Conservation (phyloP, 1,284 basidiomycete genomes). For the Leccinum griseonigrum region DNA sequence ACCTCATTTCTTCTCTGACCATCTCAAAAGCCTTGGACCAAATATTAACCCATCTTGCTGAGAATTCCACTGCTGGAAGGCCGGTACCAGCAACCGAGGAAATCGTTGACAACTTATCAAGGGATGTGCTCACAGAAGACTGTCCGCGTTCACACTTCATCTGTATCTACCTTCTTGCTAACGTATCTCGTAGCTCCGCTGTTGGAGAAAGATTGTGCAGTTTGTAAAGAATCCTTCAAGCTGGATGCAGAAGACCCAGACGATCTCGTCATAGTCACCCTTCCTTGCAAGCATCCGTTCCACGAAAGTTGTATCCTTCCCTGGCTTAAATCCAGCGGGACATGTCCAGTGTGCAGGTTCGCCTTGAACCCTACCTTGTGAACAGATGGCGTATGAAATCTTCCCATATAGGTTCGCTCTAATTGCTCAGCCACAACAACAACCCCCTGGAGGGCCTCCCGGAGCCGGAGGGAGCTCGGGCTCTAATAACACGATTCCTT, state of each 20-base stretch:
- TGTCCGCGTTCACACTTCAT: constrained; percentile 44
- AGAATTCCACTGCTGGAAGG: constrained; percentile 59
- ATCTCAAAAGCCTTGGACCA: constrained; percentile 62
- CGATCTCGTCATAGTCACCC: constrained; percentile 64
- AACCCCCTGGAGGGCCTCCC: constrained; percentile 16
- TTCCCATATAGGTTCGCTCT: constrained; percentile 21
- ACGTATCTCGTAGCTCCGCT: constrained; percentile 42
- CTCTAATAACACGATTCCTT: constrained; percentile 13
- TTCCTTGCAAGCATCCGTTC: constrained; percentile 81
- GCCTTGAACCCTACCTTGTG: constrained; percentile 15
- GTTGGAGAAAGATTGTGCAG: constrained; percentile 69
- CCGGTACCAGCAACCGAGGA: constrained; percentile 78
- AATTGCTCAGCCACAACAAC: constrained; percentile 28
- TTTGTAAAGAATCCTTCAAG: constrained; percentile 77
- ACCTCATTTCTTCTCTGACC: constrained; percentile 8
- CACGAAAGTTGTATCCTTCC: constrained; percentile 79
- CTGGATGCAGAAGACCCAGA: constrained; percentile 65
- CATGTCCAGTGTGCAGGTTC: constrained; percentile 82
- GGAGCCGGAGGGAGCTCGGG: constrained; percentile 19
- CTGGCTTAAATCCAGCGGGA: constrained; percentile 81
- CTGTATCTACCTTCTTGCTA: constrained; percentile 5
- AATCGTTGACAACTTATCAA: constrained; percentile 58
- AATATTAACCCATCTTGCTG: constrained; percentile 76
- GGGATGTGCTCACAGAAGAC: constrained; percentile 56
- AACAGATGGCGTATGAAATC: constrained; percentile 13